phyloP scores from a whole-genome alignment of 768 basidiomycete genomes.

The Pleurotus eryngii region DNA sequence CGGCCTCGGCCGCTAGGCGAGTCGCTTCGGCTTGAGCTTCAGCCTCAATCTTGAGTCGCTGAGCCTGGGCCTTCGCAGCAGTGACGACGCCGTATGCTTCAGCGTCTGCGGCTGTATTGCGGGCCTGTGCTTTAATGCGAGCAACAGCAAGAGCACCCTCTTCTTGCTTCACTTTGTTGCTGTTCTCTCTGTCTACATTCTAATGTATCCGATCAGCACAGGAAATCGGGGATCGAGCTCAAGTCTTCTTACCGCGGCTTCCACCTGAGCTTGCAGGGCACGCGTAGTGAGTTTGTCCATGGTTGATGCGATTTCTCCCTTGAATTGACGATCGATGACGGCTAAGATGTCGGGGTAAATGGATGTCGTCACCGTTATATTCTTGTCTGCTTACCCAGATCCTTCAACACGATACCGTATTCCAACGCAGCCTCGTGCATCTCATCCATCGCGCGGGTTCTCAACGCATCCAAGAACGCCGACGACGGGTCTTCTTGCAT shows the following conservation, averaged over 20 bases:
- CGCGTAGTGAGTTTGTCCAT: constrained; percentile 84
- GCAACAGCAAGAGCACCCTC: constrained; percentile 77
- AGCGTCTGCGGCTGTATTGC: constrained; percentile 66
- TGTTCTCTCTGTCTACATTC: constrained; percentile 86
- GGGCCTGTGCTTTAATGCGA: constrained; percentile 67
- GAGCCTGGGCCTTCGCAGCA: constrained; percentile 70
- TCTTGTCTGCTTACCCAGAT: constrained; percentile 49
- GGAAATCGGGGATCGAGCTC: too few species aligned
- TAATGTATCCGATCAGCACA: constrained; percentile 17
- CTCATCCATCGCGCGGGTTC: constrained; percentile 85
- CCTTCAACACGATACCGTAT: constrained; percentile 81
- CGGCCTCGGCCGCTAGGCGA: constrained; percentile 70
- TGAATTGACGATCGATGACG: constrained; percentile 85
- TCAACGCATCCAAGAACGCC: constrained; percentile 78
- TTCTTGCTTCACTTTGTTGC: constrained; percentile 84
- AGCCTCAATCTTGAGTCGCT: constrained; percentile 70
- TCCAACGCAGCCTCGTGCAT: constrained; percentile 78
- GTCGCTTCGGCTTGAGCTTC: constrained; percentile 78
- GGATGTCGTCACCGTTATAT: background rate
- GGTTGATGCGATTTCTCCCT: constrained; percentile 80
- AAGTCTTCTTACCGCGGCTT: constrained; percentile 62
- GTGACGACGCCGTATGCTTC: constrained; percentile 74
- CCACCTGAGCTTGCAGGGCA: constrained; percentile 83
- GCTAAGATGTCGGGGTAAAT: constrained; percentile 33
- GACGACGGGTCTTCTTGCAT: constrained; percentile 73